A percentile compares a stretch with the other conserved stretches of the same genome.
Evolutionary conservation across 495 filamentous ascomycete species (phyloP).

Genomic region (Penicillium robsamsonii): DNA sequence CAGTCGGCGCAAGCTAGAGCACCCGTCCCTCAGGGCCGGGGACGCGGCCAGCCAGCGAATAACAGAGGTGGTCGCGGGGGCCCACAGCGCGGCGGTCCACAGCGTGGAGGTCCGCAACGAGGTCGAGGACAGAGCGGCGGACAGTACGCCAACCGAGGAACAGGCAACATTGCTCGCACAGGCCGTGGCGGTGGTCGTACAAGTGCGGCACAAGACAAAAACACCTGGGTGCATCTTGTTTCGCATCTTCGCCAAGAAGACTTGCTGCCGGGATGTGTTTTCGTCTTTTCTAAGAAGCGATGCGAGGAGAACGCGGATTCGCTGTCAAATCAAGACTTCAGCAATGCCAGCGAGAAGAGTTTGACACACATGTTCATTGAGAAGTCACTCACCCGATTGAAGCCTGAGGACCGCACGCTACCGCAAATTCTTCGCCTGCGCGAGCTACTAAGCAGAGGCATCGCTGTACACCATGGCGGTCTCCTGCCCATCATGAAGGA

Average conservation of each 20-base stretch:
- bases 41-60: constrained; percentile 40
- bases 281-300: constrained; percentile 96
- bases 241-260: constrained; percentile 84
- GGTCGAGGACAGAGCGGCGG: constrained; percentile 57
- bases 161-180: constrained; percentile 83
- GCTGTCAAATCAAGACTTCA: constrained; percentile 90
- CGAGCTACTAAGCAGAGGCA: constrained; percentile 80
- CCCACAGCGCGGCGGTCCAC: constrained; percentile 27
- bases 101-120: constrained; percentile 51
- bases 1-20: constrained; percentile 41
- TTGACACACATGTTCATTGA: constrained; percentile 96
- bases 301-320: constrained; percentile 97
- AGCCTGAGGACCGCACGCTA: constrained; percentile 81
- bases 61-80: constrained; percentile 27
- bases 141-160: constrained; percentile 55
- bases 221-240: constrained; percentile 94
- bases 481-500: constrained; percentile 96
- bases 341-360: constrained; percentile 89
- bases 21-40: constrained; percentile 45
- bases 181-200: constrained; percentile 82
- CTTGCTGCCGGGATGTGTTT: constrained; percentile 88
- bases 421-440: constrained; percentile 87
- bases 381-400: constrained; percentile 88
- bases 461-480: constrained; percentile 96
- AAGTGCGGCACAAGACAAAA: constrained; percentile 87